Conservation (phyloP, 805 yeast genomes). For the Lipomyces sp. region DNA sequence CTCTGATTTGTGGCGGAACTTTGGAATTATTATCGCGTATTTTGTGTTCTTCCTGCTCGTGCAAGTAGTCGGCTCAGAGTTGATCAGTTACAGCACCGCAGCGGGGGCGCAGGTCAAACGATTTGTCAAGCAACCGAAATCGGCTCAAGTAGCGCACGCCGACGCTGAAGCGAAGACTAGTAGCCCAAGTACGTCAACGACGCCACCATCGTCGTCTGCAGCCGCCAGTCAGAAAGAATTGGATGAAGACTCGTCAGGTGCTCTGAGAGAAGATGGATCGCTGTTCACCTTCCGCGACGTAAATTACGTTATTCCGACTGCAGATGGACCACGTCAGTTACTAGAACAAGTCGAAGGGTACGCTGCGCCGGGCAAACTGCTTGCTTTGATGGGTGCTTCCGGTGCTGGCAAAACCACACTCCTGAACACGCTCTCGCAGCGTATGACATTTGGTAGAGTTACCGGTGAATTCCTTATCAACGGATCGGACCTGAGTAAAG, state of each 20-base stretch:
- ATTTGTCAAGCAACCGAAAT: constrained; percentile 7
- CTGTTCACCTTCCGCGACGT: constrained; percentile 37
- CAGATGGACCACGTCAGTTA: constrained; percentile 51
- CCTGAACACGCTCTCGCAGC: constrained; percentile 69
- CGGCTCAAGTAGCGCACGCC: not conserved
- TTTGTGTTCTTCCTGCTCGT: constrained; percentile 56
- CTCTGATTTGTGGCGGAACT: constrained; percentile 63
- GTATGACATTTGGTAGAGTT: constrained; percentile 71
- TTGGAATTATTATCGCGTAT: constrained; percentile 63
- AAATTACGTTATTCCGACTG: constrained; percentile 37
- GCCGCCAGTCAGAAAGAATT: not conserved
- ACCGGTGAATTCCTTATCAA: constrained; percentile 70
- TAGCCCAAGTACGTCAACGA: not conserved
- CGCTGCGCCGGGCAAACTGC: constrained; percentile 72
- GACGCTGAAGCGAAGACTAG: not conserved
- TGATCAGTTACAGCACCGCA: constrained; percentile 5
- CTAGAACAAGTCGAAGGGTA: constrained; percentile 66
- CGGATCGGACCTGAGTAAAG: constrained; percentile 62
- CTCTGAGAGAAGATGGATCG: not conserved
- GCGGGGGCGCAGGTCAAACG: constrained; percentile 5
- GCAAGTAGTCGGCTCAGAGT: constrained; percentile 49
- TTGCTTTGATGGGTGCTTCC: constrained; percentile 70
- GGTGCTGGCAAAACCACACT: constrained; percentile 83
- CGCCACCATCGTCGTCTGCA: not conserved
- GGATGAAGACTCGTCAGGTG: not conserved